Conservation (phyloP, 2,329 filamentous ascomycete genomes). For the Chaetomiaceae sp. region DNA sequence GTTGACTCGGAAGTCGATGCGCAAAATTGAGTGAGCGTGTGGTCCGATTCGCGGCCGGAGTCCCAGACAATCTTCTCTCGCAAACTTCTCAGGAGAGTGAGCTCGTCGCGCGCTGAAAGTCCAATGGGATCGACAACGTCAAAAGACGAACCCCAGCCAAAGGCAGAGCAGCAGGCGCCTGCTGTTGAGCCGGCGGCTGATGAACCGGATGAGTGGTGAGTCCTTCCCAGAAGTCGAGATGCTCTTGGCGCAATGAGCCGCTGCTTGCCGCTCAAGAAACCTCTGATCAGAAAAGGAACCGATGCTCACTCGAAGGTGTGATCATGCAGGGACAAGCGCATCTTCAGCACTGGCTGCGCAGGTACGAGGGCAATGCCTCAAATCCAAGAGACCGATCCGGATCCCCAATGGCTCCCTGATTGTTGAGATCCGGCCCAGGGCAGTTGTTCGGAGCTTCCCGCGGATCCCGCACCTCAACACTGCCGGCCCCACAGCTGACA, state of each 20-base stretch:
- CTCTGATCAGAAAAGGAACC: not conserved
- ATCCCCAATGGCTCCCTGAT: not conserved
- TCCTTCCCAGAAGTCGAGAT: not conserved
- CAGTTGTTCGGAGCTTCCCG: constrained; percentile 11
- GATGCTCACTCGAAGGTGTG: constrained; percentile 23
- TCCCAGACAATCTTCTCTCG: constrained; percentile 2
- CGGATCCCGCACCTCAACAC: not conserved
- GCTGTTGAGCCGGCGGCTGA: constrained; percentile 58
- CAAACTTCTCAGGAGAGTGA: not conserved
- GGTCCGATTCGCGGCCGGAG: not conserved
- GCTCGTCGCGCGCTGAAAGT: not conserved
- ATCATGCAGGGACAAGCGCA: constrained; percentile 80
- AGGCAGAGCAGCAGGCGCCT: constrained; percentile 24
- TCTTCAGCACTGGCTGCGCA: constrained; percentile 92
- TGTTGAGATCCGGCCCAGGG: not conserved
- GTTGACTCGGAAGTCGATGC: constrained; percentile 10
- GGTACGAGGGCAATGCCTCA: constrained; percentile 45
- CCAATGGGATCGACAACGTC: constrained; percentile 44
- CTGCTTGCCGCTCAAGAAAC: not conserved
- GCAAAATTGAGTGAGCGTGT: constrained; percentile 1
- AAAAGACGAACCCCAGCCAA: constrained; percentile 46
- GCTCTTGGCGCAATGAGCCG: not conserved
- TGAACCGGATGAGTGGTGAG: constrained; percentile 93
- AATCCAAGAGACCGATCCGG: not conserved
- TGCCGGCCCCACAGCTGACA: constrained; percentile 2